Percentiles rank a stretch among this genome's conserved stretches.
Evolutionary conservation across 345 rosid genomes (phyloP).

Genomic region (Acer saccharum): DNA sequence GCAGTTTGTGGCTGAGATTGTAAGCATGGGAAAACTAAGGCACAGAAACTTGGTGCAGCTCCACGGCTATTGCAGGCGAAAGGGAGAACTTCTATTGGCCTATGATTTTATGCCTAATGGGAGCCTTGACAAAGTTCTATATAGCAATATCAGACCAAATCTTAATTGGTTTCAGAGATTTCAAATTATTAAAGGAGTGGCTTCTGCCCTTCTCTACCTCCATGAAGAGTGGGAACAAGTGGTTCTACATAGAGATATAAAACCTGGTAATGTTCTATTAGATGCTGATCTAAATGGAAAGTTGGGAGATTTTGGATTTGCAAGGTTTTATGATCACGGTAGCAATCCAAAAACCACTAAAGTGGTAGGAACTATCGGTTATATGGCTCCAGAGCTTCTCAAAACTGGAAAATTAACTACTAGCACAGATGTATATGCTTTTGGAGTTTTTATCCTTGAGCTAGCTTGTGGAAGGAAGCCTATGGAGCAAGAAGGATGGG

Average conservation of each 20-base stretch:
- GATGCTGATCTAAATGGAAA: constrained; percentile 41
- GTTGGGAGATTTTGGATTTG: constrained; percentile 56
- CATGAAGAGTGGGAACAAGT: constrained; percentile 53
- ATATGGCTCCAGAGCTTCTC: constrained; percentile 42
- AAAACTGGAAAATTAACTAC: constrained; percentile 32
- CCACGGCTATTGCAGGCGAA: constrained; percentile 58
- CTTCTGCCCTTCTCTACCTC: constrained; percentile 44
- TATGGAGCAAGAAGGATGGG: constrained; percentile 26
- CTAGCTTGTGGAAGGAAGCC: constrained; percentile 54
- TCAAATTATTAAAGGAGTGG: constrained; percentile 42
- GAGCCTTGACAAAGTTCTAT: constrained; percentile 52
- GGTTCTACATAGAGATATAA: constrained; percentile 51
- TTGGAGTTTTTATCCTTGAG: constrained; percentile 51
- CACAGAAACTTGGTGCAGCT: constrained; percentile 59
- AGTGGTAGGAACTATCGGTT: constrained; percentile 50
- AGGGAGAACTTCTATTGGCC: constrained; percentile 54
- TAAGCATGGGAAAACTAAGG: constrained; percentile 45
- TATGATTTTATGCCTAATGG: constrained; percentile 69
- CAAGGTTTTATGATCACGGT: constrained; percentile 44
- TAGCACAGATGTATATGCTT: constrained; percentile 41
- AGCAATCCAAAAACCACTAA: constrained; percentile 39
- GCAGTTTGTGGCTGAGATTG: constrained; percentile 45
- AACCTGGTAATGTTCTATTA: constrained; percentile 44
- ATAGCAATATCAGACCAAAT: constrained; percentile 26
- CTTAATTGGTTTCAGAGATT: constrained; percentile 47